Percentiles rank a stretch among this genome's conserved stretches.
Conservation (phyloP, 2,329 filamentous ascomycete genomes). For the Gnomoniopsis smithogilvyi region DNA sequence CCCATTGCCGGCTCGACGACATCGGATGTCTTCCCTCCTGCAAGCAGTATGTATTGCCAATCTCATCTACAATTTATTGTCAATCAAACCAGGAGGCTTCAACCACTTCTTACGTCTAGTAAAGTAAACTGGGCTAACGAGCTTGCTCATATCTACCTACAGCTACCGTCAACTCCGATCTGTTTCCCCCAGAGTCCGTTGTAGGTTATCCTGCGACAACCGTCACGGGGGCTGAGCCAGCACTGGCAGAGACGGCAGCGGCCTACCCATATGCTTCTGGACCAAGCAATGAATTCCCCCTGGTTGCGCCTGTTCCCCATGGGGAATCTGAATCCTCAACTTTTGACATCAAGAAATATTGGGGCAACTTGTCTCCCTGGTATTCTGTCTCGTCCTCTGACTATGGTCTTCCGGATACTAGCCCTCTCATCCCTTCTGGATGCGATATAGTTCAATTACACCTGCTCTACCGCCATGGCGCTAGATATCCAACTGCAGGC, state of each 20-base stretch:
- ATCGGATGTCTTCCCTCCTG: constrained; percentile 22
- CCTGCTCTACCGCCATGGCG: constrained; percentile 30
- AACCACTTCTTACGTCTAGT: background rate
- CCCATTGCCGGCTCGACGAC: constrained; percentile 14
- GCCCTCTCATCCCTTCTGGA: constrained; percentile 26
- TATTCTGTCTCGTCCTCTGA: constrained; percentile 30
- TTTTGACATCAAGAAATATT: constrained; percentile 30
- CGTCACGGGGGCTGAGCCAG: constrained; percentile 26
- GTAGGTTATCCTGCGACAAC: constrained; percentile 28
- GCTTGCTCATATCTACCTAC: background rate
- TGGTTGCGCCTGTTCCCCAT: constrained; percentile 25
- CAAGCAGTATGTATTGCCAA: constrained; percentile 19
- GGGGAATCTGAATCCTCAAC: constrained; percentile 21
- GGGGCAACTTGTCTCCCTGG: constrained; percentile 32
- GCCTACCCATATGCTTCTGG: constrained; percentile 27
- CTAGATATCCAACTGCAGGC: constrained; percentile 29
- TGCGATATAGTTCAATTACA: constrained; percentile 30
- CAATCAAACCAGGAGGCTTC: background rate
- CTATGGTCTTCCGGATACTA: constrained; percentile 28
- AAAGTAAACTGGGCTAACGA: background rate
- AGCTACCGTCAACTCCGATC: constrained; percentile 26
- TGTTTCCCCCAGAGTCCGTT: constrained; percentile 28
- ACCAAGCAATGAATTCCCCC: constrained; percentile 27
- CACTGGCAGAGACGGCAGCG: constrained; percentile 26
- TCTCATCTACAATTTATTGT: background rate